Base-by-base conservation (phyloP, 2,329 filamentous ascomycete genomes). In the Colletotrichum graminicola region DNA sequence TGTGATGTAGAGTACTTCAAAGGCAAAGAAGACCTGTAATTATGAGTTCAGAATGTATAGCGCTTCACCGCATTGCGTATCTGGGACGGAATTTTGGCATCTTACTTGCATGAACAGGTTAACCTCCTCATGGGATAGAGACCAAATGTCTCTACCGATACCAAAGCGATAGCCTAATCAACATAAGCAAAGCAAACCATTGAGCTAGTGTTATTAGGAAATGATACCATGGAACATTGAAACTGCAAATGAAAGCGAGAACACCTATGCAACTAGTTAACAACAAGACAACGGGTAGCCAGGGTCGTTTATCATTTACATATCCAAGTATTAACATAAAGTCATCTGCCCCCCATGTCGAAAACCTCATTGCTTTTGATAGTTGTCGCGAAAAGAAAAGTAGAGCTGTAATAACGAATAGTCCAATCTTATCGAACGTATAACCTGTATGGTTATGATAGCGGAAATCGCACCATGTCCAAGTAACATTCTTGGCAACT, bases 401-500 rank as follows among this genome's bases (percentile, higher is more conserved):
- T 3, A 54, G 10, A 32, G 51, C 51, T 8, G 51, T 54, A 4
- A 34, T 34, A 21, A 54, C 10, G 16, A 54, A 14, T 2, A 54
- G 16, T 10, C 12, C 51, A 16, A 54, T 26, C 3, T 32, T 54
- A 21, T 32, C 51, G 2, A 32, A 32, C 3, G 2, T 54, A 34
- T 26, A 54, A 2, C 51, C 26, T 21, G 51, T 32, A 29, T 32
- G 51, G 29, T 21, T 54, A 18, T 54, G 26, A 5, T 54, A 54
- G 16, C 34, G 26, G 16, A 32, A 54, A 4, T 54, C 51, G 16
- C 51, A 54, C 51, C 51, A 54, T 34, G 51, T 34, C 51, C 51
- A 54, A 54, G 51, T 54, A 6, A 34, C 10, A 21, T 54, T 54
- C 29, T 54, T 54, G 16, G 51, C 51, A 54, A 54, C 51, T 54